Percentiles rank a stretch among this genome's conserved stretches.
phyloP scores from a whole-genome alignment of 169 alveolate genomes.

The Plasmodium vivax region DNA sequence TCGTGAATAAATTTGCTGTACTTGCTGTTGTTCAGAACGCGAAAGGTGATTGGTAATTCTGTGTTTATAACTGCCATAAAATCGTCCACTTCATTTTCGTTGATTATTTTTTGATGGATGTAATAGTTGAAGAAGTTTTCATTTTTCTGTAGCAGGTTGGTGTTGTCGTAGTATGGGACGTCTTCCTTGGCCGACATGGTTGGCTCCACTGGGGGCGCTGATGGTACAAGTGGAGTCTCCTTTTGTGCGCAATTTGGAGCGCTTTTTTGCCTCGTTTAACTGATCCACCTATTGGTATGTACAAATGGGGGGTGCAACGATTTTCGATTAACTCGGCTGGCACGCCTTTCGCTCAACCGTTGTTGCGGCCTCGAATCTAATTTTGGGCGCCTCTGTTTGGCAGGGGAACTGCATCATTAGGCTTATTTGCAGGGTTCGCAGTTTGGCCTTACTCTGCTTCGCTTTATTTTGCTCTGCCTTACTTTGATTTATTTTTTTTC shows the following conservation, averaged over 20 bases:
- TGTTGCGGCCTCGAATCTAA: neutral
- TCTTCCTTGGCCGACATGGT: conserved; percentile 74
- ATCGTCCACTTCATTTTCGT: conserved; percentile 72
- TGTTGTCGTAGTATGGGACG: conserved; percentile 25
- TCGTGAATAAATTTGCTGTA: conserved; percentile 57
- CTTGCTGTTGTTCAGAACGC: conserved; percentile 73
- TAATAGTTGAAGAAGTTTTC: conserved; percentile 79
- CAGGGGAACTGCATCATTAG: neutral
- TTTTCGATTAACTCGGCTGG: neutral
- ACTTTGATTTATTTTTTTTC: neutral
- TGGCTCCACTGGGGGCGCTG: conserved; percentile 73
- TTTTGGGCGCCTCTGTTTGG: neutral
- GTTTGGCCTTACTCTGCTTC: neutral
- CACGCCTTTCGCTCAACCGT: neutral
- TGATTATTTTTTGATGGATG: conserved; percentile 78
- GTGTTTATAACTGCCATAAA: conserved; percentile 77
- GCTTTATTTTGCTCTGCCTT: neutral
- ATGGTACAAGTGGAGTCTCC: conserved; percentile 5
- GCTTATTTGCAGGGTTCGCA: neutral
- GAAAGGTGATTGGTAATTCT: conserved; percentile 81
- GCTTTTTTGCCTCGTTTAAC: neutral
- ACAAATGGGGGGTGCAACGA: neutral
- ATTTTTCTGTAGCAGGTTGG: conserved; percentile 57
- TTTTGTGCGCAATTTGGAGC: neutral
- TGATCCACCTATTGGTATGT: neutral